Evolutionary conservation across 768 basidiomycete species (phyloP), one percentile per base, ranked within the genome.

Genomic region (Mycena olivaceomarginata): DNA sequence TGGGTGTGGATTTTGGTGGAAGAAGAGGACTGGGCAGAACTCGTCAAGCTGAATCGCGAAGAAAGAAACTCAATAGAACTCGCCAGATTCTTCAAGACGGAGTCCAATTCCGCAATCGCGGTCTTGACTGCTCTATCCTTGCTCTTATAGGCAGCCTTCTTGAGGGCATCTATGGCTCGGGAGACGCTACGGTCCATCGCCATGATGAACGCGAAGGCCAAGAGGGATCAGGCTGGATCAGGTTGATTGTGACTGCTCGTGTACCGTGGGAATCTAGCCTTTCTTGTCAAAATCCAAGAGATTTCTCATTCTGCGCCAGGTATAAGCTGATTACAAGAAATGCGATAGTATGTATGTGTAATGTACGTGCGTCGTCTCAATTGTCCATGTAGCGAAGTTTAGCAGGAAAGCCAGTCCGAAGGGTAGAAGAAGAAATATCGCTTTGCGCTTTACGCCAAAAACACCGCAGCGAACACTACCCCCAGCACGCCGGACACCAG

Each of bases 61-160:
- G 31, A 45, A 12, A 25, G 25, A 45, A 46, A 8, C 20, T 57
- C 22, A 57, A 25, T 25, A 9, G 64, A 56, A 59, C 74, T 51
- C 63, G 71, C 75, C 40, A 76, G 75, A 25, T 62, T 22, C 22
- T 45, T 40, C 22, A 71, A 13, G 15, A 71, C 20, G 51, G 45
- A 25, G 11, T n/a, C 57, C n/a, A 76, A 60, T 15, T 76, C 45
- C 6, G 12, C 57, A 12, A 60, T 39, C 3, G 69, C 65, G 6
- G 2, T 18, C 10, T 25, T 37, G 31, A 67, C 37, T 2, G 53
- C 12, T 6, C 16, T 15, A 22, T 65, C 62, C 53, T 67, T 70
- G 70, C 57, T 15, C 56, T 67, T 67, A n/a, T n/a, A 37, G 16
- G 69, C 39, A n/a, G 39, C 69, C 57, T 76, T 71, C 41, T 62